Evolutionary conservation across 495 filamentous ascomycete species (phyloP).

Genomic region (Aspergillus nidulans): DNA sequence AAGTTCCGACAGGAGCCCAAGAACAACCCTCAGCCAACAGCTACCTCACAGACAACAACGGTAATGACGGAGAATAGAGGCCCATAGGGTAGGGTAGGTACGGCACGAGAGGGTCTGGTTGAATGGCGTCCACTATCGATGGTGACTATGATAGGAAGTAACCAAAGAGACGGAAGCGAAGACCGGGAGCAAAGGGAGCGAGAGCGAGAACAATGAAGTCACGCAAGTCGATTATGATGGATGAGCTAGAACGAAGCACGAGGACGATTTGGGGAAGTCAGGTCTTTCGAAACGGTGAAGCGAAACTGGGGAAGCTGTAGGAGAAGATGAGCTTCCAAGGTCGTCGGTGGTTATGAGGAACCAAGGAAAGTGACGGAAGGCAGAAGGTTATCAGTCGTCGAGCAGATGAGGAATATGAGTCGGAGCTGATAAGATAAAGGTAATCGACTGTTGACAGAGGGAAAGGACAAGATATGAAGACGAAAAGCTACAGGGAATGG

Average conservation of each 20-base stretch:
- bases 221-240: not conserved
- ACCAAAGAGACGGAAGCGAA: constrained; percentile 5
- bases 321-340: constrained; percentile 9
- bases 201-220: not conserved
- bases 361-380: constrained; percentile 5
- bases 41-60: constrained; percentile 36
- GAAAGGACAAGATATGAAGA: not conserved
- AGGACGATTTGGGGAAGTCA: not conserved
- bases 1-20: constrained; percentile 12
- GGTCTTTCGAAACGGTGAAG: constrained; percentile 29
- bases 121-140: constrained; percentile 12
- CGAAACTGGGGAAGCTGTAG: constrained; percentile 12
- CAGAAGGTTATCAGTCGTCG: constrained; percentile 1
- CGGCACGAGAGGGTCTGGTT: constrained; percentile 7
- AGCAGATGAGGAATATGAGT: constrained; percentile 10
- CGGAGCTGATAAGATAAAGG: constrained; percentile 4
- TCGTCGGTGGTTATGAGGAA: not conserved
- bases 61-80: constrained; percentile 20
- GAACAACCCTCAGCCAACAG: constrained; percentile 35
- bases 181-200: constrained; percentile 5
- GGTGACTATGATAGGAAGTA: not conserved
- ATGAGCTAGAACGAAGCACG: not conserved
- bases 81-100: constrained; percentile 32
- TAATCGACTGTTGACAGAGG: constrained; percentile 16
- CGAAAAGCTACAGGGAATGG: constrained; percentile 9